Evolutionary conservation across 2,329 filamentous ascomycete species (phyloP).

Genomic region (Corniculantispora saksenae): DNA sequence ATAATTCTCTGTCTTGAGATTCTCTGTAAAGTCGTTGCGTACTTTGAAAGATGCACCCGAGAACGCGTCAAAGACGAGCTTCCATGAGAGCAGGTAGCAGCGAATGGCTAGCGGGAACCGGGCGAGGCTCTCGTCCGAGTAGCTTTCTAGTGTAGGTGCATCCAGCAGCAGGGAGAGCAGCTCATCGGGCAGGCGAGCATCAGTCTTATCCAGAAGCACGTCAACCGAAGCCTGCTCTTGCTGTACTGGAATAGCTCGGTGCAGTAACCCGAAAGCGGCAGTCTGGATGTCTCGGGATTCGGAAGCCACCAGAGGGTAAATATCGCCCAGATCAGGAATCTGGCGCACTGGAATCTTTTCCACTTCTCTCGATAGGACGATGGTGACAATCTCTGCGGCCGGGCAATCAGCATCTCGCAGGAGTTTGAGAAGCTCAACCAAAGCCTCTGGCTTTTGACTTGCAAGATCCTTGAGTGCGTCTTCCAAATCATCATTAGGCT

Average conservation of each 20-base stretch:
- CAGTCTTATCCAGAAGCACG: slow-evolving; percentile 68
- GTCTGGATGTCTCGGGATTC: slow-evolving; percentile 75
- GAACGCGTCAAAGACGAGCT: slow-evolving; percentile 86
- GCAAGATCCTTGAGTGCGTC: slow-evolving; percentile 69
- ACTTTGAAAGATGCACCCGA: slow-evolving; percentile 77
- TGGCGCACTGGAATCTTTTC: slow-evolving; percentile 62
- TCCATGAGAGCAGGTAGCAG: slow-evolving; percentile 86
- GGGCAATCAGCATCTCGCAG: slow-evolving; percentile 52
- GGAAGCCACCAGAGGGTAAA: slow-evolving; percentile 76
- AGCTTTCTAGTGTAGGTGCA: slow-evolving; percentile 68
- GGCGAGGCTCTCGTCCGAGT: slow-evolving; percentile 65
- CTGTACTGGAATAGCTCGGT: slow-evolving; percentile 72
- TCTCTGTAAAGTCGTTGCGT: slow-evolving; percentile 75
- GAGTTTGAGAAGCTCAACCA: slow-evolving; percentile 65
- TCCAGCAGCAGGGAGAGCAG: slow-evolving; percentile 81
- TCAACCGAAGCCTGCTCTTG: slow-evolving; percentile 86
- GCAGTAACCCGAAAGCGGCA: slow-evolving; percentile 77
- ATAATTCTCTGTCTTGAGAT: slow-evolving; percentile 73
- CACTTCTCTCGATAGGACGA: slow-evolving; percentile 70
- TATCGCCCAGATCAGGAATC: slow-evolving; percentile 63
- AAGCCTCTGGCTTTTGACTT: slow-evolving; percentile 53
- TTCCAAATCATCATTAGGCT: slow-evolving; percentile 82
- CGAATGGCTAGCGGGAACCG: slow-evolving; percentile 70
- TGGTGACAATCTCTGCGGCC: slow-evolving; percentile 74
- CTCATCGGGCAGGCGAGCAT: slow-evolving; percentile 77